These are phyloP conservation scores for Plectosphaerella cucumerina DNA, from an alignment of 2,329 filamentous ascomycete genomes.

Conservation along the genomic window DNA sequence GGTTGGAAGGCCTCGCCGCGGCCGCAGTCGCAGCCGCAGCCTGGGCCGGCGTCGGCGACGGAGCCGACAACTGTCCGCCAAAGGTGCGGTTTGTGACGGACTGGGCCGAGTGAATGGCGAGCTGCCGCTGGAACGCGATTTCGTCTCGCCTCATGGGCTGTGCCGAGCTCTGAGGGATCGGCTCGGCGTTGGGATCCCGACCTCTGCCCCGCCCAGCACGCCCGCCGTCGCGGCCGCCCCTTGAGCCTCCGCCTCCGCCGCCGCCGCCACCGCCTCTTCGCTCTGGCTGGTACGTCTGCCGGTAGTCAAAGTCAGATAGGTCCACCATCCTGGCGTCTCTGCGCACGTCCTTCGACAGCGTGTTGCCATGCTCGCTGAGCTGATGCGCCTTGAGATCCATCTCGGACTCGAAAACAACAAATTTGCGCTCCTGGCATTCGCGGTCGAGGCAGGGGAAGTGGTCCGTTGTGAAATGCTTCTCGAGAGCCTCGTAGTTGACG, in stretches of 20 bases:
- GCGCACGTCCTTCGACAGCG: slow-evolving; percentile 76
- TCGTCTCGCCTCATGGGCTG: slow-evolving; percentile 82
- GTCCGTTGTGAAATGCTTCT: slow-evolving; percentile 80
- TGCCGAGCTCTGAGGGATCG: slow-evolving; percentile 69
- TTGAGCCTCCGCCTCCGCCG: slow-evolving; percentile 34
- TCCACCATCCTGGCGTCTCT: slow-evolving; percentile 83
- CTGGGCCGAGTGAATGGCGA: slow-evolving; percentile 86
- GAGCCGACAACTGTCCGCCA: slow-evolving; percentile 72
- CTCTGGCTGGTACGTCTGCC: slow-evolving; percentile 66
- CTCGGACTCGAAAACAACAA: slow-evolving; percentile 92
- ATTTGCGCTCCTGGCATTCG: slow-evolving; percentile 94
- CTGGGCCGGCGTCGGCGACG: slow-evolving; percentile 23
- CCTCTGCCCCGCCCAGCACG: slow-evolving; percentile 53
- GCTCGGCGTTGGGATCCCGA: slow-evolving; percentile 82
- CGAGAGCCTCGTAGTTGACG: slow-evolving; percentile 79
- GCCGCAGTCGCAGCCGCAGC: slow-evolving; percentile 1
- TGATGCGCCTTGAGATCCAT: slow-evolving; percentile 95
- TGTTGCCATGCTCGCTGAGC: slow-evolving; percentile 73
- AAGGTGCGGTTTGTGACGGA: slow-evolving; percentile 77
- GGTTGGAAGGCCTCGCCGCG: slow-evolving; percentile 3
- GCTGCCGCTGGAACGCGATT: slow-evolving; percentile 84
- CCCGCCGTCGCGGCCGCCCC: slow-evolving; percentile 31
- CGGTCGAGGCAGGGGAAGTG: slow-evolving; percentile 82
- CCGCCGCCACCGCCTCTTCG: slow-evolving; percentile 45
- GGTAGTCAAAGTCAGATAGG: slow-evolving; percentile 78